A percentile compares a stretch with the other conserved stretches of the same genome.
phyloP scores from a whole-genome alignment of 306 rosid genomes.

The Quercus gilva region DNA sequence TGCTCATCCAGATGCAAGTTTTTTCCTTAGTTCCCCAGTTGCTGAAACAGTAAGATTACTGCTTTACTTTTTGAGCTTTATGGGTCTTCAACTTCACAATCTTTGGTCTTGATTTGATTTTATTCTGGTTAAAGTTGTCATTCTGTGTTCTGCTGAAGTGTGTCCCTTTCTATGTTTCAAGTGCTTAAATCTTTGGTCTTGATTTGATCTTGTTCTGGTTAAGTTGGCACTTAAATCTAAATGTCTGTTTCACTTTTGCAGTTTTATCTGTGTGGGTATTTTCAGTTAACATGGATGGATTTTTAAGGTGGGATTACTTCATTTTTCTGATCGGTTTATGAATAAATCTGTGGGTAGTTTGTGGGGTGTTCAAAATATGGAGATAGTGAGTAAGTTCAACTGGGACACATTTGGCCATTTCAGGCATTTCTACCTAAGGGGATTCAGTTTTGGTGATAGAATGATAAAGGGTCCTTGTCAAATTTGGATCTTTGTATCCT shows the following conservation, averaged over 20 bases:
- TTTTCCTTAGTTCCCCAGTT: conserved; percentile 1
- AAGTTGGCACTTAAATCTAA: not conserved
- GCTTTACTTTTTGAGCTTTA: not conserved
- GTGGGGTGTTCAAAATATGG: conserved; percentile 43
- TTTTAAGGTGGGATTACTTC: not conserved
- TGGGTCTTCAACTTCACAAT: conserved; percentile 13
- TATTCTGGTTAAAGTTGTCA: too few species aligned
- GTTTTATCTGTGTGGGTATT: conserved; percentile 9
- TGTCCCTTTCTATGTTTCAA: not conserved
- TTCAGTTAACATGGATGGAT: not conserved
- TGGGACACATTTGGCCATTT: conserved; percentile 43
- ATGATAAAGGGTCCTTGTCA: conserved; percentile 38
- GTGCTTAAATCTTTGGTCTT: not conserved
- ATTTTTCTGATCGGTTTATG: not conserved
- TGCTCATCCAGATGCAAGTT: not conserved
- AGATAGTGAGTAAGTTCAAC: conserved; percentile 33
- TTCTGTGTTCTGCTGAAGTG: not conserved
- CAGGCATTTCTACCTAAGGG: conserved; percentile 34
- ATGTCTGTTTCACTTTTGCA: conserved; percentile 1
- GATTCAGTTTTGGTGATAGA: conserved; percentile 39
- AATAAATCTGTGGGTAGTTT: conserved; percentile 28
- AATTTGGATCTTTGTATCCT: conserved; percentile 42
- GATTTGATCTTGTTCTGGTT: conserved; percentile 1
- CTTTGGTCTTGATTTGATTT: conserved; percentile 11
- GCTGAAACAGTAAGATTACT: conserved; percentile 9